Percentiles rank a stretch among this genome's conserved stretches.
phyloP scores from a whole-genome alignment of 2,329 filamentous ascomycete species.

The Monilinia vaccinii-corymbosi region DNA sequence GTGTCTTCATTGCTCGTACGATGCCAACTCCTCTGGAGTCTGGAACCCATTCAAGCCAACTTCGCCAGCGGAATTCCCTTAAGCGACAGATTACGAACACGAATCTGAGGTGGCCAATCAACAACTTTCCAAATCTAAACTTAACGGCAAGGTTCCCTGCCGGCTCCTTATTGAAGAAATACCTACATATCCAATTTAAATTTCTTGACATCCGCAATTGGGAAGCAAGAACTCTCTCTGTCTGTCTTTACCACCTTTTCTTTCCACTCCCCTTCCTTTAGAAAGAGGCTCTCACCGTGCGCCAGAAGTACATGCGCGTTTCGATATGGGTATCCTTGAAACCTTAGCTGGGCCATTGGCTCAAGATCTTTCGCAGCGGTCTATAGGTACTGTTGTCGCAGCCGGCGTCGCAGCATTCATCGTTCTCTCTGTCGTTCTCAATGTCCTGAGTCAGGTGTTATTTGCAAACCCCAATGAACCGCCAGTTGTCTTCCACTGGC shows the following conservation, averaged over 20 bases:
- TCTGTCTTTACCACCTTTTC: too few species aligned
- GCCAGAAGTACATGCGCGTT: background rate
- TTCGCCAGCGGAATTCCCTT: background rate
- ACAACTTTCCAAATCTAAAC: background rate
- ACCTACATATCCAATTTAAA: constrained; percentile 9
- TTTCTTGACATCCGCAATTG: constrained; percentile 2
- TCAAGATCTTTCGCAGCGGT: constrained; percentile 25
- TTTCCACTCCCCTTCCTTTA: background rate
- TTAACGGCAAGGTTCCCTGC: background rate
- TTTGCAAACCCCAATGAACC: constrained; percentile 76
- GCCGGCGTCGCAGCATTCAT: constrained; percentile 33
- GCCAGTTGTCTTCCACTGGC: constrained; percentile 71
- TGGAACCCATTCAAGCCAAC: background rate
- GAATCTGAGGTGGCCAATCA: constrained; percentile 3
- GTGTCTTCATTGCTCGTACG: constrained; percentile 1
- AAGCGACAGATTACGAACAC: constrained; percentile 6
- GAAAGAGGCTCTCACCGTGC: background rate
- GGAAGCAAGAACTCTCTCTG: background rate
- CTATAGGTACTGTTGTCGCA: constrained; percentile 22
- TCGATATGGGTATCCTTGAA: constrained; percentile 27
- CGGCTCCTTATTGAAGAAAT: constrained; percentile 7
- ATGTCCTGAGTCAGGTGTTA: constrained; percentile 71
- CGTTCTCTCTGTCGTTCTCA: constrained; percentile 56
- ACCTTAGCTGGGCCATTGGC: constrained; percentile 22
- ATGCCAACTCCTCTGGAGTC: background rate